A percentile compares a stretch with the other conserved stretches of the same genome.
Evolutionary conservation across 202 grass and related monocot species (phyloP).

Genomic region (Carex arenaria): DNA sequence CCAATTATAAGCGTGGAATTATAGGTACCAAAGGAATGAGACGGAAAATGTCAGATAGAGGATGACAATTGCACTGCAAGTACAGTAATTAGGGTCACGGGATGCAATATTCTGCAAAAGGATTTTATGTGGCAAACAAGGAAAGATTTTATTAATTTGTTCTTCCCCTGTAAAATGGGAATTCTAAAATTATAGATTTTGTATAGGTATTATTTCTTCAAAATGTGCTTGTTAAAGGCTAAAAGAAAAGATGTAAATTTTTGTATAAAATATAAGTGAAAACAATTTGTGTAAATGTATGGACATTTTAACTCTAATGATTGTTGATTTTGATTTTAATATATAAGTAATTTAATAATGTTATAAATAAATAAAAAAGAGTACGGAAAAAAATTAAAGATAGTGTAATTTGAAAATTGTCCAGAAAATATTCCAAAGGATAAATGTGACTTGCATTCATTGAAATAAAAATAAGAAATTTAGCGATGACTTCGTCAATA

Average conservation of each 20-base stretch:
- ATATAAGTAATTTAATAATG: neutral
- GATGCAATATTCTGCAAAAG: neutral
- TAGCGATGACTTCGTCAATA: neutral
- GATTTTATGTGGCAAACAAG: neutral
- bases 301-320: neutral
- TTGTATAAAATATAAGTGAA: neutral
- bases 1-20: neutral
- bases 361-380: neutral
- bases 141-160: neutral
- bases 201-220: neutral
- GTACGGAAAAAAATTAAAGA: neutral
- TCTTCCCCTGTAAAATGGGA: neutral
- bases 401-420: neutral
- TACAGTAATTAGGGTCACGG: conserved; percentile 13
- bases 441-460: neutral
- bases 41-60: too few relatives aligned
- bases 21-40: neutral
- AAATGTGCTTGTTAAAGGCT: neutral
- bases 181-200: neutral
- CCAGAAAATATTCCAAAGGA: neutral
- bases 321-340: neutral
- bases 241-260: neutral
- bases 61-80: neutral
- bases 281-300: neutral
- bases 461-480: neutral